Percentiles rank a stretch among this genome's conserved stretches.
Conservation (phyloP, 305 asterid genomes). For the Ajuga reptans region DNA sequence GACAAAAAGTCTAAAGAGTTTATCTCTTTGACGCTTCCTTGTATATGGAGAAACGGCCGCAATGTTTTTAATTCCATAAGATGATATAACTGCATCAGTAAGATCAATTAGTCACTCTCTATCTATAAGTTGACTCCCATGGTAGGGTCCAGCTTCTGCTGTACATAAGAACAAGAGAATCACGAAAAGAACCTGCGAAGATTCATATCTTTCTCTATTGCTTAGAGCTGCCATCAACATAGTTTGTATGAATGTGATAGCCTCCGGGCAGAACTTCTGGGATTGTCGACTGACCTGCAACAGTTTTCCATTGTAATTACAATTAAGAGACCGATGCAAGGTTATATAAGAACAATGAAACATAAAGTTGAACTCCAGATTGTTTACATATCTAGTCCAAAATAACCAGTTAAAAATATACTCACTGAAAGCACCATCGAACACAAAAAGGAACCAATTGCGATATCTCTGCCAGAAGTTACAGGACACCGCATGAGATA, state of each 20-base stretch:
- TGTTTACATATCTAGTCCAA: neutral
- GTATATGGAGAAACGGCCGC: constrained; percentile 51
- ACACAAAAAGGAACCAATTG: constrained; percentile 83
- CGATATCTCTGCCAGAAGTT: constrained; percentile 61
- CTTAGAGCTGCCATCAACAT: constrained; percentile 59
- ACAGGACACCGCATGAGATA: constrained; percentile 78
- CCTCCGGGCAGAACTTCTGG: constrained; percentile 72
- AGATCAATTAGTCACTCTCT: constrained; percentile 10
- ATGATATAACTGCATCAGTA: constrained; percentile 51
- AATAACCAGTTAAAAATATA: constrained; percentile 5
- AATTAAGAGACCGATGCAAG: neutral
- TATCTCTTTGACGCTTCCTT: constrained; percentile 42
- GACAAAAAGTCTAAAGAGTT: constrained; percentile 46
- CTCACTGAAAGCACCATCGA: constrained; percentile 85
- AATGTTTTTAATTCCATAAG: constrained; percentile 68
- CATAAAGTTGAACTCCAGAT: neutral
- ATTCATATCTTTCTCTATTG: constrained; percentile 32
- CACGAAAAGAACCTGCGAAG: constrained; percentile 52
- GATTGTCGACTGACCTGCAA: constrained; percentile 64
- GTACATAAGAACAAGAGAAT: constrained; percentile 1
- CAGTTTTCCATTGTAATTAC: constrained; percentile 7
- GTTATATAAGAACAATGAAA: neutral
- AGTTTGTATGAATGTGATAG: constrained; percentile 58
- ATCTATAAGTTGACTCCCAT: neutral
- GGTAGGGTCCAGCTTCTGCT: constrained; percentile 2